These are phyloP conservation scores for Thelonectria rubi DNA, from an alignment of 2,329 filamentous ascomycete genomes.

Conservation along the genomic window DNA sequence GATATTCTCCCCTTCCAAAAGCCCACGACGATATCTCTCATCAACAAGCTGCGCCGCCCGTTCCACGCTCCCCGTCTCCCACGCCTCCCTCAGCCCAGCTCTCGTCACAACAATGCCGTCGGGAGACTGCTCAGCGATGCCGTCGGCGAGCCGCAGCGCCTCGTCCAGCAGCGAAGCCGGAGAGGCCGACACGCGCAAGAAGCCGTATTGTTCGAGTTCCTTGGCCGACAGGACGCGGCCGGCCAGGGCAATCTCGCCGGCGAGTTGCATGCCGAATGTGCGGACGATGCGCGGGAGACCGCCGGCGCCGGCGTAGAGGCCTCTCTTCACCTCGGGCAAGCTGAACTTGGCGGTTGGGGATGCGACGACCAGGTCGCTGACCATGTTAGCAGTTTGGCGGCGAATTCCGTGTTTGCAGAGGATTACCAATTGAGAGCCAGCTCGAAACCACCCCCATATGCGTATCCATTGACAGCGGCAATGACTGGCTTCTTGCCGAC, in stretches of 20 bases:
- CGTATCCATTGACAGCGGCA: neutral
- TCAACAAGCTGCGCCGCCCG: neutral
- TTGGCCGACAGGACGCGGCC: neutral
- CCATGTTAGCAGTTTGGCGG: too few relatives aligned
- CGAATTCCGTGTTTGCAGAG: too few relatives aligned
- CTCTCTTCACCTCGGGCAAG: neutral
- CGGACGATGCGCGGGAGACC: neutral
- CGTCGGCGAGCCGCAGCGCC: neutral
- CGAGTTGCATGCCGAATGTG: neutral
- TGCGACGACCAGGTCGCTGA: neutral
- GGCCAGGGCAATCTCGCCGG: neutral
- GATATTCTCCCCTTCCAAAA: neutral
- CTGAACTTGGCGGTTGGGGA: neutral
- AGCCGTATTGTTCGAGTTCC: neutral
- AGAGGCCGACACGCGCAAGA: neutral
- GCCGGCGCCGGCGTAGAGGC: neutral
- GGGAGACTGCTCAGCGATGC: neutral
- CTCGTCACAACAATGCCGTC: neutral
- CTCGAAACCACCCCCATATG: conserved; percentile 5
- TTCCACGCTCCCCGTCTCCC: neutral
- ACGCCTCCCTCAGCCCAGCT: neutral
- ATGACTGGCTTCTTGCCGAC: conserved; percentile 1
- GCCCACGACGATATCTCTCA: neutral
- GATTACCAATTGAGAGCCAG: neutral
- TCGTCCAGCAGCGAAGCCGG: neutral